Base-by-base conservation (phyloP, 2,329 filamentous ascomycete genomes). In the Sordariomycetes sp. region DNA sequence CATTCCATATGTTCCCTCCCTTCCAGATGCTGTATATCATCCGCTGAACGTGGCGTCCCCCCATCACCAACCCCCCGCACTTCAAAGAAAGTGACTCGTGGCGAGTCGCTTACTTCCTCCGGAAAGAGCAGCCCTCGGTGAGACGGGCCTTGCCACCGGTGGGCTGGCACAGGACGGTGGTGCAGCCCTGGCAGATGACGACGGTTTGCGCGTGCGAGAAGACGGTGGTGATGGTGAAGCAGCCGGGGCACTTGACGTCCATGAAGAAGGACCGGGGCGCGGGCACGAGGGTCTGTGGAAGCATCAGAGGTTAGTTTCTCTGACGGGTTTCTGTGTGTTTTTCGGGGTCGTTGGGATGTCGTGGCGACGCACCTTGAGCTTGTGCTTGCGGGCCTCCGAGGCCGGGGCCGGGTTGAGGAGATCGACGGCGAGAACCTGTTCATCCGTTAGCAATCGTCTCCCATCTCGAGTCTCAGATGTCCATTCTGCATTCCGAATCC, bases 161-260 rank as follows among this genome's bases (percentile, higher is more conserved):
- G 66, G 94, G 94, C 78, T 99, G 94, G 89, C 94, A 99, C 64
- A 99, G 89, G 67, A 99, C 94, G 70, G 95, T 96, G 71, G 92
- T 96, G 89, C 94, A 99, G 71, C 94, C 94, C 73, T 90, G 90
- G 87, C 94, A 99, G 84, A 97, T 95, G 77, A 99, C 94, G 76
- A 99, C 94, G 75, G 94, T 99, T 85, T 99, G 94, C 77, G 94
- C 94, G 85, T 99, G 94, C 64, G 92, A 97, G 89, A 97, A 99
- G 79, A 99, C 94, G 76, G 94, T 99, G 77, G 94, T 99, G 85
- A 99, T 99, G 77, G 91, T 96, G 87, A 97, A 99, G 89, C 94
- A 99, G 72, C 94, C 94, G 75, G 94, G 94, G 89, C 94, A 99
- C 88, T 99, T 99, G 83, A 99, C 94, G 76, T 99, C 94, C 94